Conservation (phyloP, 306 rosid genomes). For the Gillenia trifoliata region DNA sequence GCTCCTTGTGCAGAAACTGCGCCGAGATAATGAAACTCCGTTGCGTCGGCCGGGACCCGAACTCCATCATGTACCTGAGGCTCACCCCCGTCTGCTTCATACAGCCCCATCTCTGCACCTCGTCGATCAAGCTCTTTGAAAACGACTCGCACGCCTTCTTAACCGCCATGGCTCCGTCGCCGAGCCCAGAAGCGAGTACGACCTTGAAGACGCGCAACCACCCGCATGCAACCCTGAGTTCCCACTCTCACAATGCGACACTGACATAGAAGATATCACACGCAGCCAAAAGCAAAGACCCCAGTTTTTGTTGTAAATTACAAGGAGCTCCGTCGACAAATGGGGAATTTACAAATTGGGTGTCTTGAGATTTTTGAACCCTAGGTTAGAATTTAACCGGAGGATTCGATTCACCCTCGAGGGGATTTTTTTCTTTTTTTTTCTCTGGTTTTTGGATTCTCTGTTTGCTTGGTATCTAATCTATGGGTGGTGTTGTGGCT, state of each 20-base stretch:
- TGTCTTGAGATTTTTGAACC: background rate
- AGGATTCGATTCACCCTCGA: background rate
- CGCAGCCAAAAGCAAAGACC: background rate
- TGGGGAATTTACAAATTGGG: background rate
- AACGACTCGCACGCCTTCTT: conserved; percentile 57
- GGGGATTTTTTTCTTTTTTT: too few species aligned
- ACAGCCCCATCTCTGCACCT: conserved; percentile 77
- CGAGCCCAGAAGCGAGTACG: background rate
- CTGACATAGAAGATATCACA: conserved; percentile 20
- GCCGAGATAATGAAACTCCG: conserved; percentile 64
- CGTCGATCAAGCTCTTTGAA: conserved; percentile 60
- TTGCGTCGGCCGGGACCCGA: conserved; percentile 51
- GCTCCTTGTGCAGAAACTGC: conserved; percentile 83
- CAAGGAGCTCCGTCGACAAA: background rate
- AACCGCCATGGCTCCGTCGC: conserved; percentile 48
- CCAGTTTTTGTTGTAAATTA: background rate
- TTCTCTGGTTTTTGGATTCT: background rate
- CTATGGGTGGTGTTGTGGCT: background rate
- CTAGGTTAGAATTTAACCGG: conserved; percentile 2
- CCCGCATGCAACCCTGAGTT: conserved; percentile 23
- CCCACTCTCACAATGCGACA: conserved; percentile 21
- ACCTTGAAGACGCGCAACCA: background rate
- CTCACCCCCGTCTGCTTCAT: conserved; percentile 81
- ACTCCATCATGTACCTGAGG: conserved; percentile 85
- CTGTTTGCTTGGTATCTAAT: background rate